These are phyloP conservation scores for Salix dunnii DNA, from an alignment of 345 rosid genomes.

Conservation along the genomic window DNA sequence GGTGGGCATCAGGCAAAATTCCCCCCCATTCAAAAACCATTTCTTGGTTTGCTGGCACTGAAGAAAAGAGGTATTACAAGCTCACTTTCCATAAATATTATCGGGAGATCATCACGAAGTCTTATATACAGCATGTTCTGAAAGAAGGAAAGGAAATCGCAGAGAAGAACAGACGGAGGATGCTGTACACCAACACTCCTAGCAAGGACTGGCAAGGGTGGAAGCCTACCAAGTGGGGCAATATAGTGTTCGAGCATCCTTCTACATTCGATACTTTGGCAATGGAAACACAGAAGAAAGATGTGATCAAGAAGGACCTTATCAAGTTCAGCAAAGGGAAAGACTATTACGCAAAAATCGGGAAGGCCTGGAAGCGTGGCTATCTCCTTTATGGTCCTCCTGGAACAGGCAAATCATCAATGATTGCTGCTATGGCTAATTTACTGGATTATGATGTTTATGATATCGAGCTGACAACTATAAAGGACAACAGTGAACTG, in stretches of 20 bases:
- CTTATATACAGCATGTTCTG: constrained; percentile 6
- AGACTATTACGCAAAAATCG: constrained; percentile 56
- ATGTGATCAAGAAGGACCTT: constrained; percentile 42
- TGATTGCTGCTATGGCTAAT: constrained; percentile 78
- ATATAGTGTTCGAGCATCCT: constrained; percentile 5
- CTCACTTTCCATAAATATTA: not conserved
- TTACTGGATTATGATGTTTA: constrained; percentile 29
- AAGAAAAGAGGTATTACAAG: constrained; percentile 5
- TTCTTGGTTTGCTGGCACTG: not conserved
- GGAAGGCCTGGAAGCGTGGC: constrained; percentile 68
- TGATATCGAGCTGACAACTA: constrained; percentile 5
- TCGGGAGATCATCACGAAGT: not conserved
- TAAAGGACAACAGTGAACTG: constrained; percentile 13
- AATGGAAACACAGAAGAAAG: constrained; percentile 46
- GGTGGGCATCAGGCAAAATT: constrained; percentile 7
- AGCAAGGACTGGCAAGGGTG: not conserved
- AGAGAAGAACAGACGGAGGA: constrained; percentile 8
- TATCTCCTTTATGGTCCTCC: constrained; percentile 72
- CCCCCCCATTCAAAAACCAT: not conserved
- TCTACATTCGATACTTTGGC: constrained; percentile 31
- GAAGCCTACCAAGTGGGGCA: constrained; percentile 11
- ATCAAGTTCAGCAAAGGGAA: constrained; percentile 52
- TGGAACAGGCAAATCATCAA: constrained; percentile 33
- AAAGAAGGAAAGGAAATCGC: constrained; percentile 8
- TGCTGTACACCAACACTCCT: constrained; percentile 21